phyloP scores from a whole-genome alignment of 1,284 basidiomycete genomes.

The Rhodofomes roseus region DNA sequence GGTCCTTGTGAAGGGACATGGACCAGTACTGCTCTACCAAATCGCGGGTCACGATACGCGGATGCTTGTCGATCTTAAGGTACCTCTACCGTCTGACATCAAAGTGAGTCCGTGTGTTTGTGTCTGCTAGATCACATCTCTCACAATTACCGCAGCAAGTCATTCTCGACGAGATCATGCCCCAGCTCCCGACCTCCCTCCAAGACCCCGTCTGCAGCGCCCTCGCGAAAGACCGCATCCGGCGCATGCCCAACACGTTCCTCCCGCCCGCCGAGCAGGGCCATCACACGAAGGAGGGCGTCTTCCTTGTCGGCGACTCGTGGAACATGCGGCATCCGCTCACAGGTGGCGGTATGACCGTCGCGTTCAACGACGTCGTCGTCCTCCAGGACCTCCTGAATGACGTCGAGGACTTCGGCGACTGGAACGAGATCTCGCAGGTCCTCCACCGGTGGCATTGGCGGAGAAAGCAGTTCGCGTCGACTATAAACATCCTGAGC shows the following conservation, averaged over 20 bases:
- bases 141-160: slow-evolving; percentile 43
- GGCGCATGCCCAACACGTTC: slow-evolving; percentile 96
- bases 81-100: slow-evolving; percentile 80
- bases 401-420: slow-evolving; percentile 43
- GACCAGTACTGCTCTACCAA: slow-evolving; percentile 89
- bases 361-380: slow-evolving; percentile 84
- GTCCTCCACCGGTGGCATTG: slow-evolving; percentile 79
- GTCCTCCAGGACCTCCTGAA: slow-evolving; percentile 64
- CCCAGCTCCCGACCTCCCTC: slow-evolving; percentile 73
- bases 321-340: slow-evolving; percentile 99
- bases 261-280: slow-evolving; percentile 84
- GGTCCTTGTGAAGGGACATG: slow-evolving; percentile 65
- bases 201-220: slow-evolving; percentile 61
- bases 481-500: slow-evolving; percentile 88
- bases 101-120: slow-evolving; percentile 43
- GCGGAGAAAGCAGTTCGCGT: slow-evolving; percentile 75
- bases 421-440: slow-evolving; percentile 62
- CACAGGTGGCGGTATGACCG: slow-evolving; percentile 97
- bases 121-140: not conserved
- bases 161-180: slow-evolving; percentile 70
- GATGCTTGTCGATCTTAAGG: slow-evolving; percentile 90
- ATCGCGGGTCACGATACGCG: slow-evolving; percentile 80
- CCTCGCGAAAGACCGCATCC: slow-evolving; percentile 68
- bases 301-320: slow-evolving; percentile 89
- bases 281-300: slow-evolving; percentile 58